Base-by-base conservation (phyloP, 78 protist species). In the Dictyostelium firmibasis region DNA sequence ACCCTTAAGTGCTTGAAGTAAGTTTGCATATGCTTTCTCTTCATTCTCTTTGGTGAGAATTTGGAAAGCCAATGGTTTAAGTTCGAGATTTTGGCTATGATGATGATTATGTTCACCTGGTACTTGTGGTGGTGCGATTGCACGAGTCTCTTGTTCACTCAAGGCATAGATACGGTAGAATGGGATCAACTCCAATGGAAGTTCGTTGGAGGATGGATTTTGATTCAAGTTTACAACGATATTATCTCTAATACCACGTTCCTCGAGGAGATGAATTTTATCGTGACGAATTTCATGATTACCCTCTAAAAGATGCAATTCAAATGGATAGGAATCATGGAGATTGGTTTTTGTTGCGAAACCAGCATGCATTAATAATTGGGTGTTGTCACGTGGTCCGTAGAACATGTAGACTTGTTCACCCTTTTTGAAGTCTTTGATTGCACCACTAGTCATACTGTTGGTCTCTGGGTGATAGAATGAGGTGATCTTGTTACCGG, bases 401-500 rank as follows among this genome's bases (percentile, higher is more conserved):
- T 93, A 93, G 50, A 70, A 47, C 67, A 93, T 93, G 76, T 25
- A 81, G 6, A 93, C 92, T 47, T 93, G 96, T 4, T 93, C 96
- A 62, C 96, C 96, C 4, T 33, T 13, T 50, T 84, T 81, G 64
- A 75, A 93, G 25, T 27, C 41, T 41, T 78, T 53, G 1, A 78
- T 31, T n/a, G 96, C 91, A 4, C 79, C 27, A 13, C 81, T 53
- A 0, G 84, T 83, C 38, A 93, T 78, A 7, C 36, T 7, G 4
- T 27, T 5, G 13, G 7, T 2, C 5, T 50, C 83, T 7, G 67
- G 29, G 1, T 92, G 91, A 27, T 53, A 85, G 82, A 53, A 93
- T 7, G 96, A 84, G 2, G 96, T 84, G 76, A 93, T 85, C 81
- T 85, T 67, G 10, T 72, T 67, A 36, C 38, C 38, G 11, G 36